Conservation (phyloP, 139 green algal genomes). For the Spirogloea muscicola region DNA sequence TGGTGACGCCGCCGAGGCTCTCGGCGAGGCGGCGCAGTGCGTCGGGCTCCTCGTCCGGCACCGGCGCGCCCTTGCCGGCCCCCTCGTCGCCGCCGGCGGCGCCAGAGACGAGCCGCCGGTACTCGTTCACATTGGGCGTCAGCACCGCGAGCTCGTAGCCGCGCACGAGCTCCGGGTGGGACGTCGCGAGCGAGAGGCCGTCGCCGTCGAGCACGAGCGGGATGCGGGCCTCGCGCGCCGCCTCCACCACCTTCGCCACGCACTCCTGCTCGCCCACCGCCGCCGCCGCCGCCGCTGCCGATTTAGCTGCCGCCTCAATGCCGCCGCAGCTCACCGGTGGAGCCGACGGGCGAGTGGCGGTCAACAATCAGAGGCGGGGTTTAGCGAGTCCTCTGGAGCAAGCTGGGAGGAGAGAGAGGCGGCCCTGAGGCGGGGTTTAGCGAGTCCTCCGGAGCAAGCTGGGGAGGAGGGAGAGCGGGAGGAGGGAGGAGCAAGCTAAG, state of each 20-base stretch:
- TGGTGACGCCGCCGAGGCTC: constrained; percentile 42
- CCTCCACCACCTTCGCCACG: constrained; percentile 44
- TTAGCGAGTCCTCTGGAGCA: no score
- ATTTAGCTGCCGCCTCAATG: no score
- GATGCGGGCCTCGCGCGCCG: constrained; percentile 24
- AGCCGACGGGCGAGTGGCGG: not conserved
- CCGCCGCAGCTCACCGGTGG: not conserved
- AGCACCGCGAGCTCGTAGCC: constrained; percentile 37
- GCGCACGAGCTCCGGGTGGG: constrained; percentile 13
- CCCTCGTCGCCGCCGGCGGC: not conserved
- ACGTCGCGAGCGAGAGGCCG: constrained; percentile 29
- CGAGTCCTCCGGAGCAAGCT: not conserved
- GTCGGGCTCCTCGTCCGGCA: not conserved
- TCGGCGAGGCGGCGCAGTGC: not conserved
- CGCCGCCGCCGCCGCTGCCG: no score
- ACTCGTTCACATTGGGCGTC: constrained; percentile 44
- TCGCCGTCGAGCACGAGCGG: constrained; percentile 48
- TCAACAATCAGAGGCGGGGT: no score
- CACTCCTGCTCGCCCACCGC: no score
- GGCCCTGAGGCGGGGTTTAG: not conserved
- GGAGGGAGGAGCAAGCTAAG: not conserved
- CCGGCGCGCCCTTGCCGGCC: not conserved
- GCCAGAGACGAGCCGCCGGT: not conserved
- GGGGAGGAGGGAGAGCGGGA: not conserved
- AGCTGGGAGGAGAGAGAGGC: not conserved